phyloP scores from a whole-genome alignment of 202 grass and related monocot species.

The Schoenoplectus triqueter region DNA sequence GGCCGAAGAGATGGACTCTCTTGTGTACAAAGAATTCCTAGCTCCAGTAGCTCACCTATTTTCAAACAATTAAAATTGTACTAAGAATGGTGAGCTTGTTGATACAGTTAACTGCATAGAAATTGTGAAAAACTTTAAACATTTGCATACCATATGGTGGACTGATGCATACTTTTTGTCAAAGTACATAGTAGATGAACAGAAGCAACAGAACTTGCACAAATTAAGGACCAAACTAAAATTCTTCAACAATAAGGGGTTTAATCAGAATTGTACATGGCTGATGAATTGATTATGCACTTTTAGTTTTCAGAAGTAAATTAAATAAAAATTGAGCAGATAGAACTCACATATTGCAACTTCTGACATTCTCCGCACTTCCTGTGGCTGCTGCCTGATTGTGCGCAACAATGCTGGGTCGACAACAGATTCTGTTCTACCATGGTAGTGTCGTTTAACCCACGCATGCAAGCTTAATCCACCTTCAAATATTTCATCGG shows the following conservation, averaged over 20 bases:
- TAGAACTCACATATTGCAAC: conserved; percentile 53
- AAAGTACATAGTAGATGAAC: too few relatives aligned
- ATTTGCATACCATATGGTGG: not conserved
- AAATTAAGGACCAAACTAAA: not conserved
- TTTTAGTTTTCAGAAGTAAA: not conserved
- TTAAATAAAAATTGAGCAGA: not conserved
- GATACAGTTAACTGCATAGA: not conserved
- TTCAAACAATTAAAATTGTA: not conserved
- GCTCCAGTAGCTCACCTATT: conserved; percentile 69
- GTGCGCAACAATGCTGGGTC: conserved; percentile 47
- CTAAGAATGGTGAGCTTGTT: not conserved
- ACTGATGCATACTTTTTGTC: not conserved
- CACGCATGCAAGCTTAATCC: conserved; percentile 72
- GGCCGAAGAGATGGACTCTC: conserved; percentile 63
- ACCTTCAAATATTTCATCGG: conserved; percentile 75
- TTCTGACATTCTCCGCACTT: conserved; percentile 75
- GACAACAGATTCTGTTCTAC: conserved; percentile 50
- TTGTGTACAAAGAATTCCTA: conserved; percentile 76
- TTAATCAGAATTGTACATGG: not conserved
- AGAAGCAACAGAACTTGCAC: not conserved
- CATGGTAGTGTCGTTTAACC: conserved; percentile 68
- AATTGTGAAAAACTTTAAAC: not conserved
- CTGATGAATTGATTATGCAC: not conserved
- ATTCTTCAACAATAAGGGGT: not conserved
- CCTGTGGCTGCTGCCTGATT: conserved; percentile 57